These are phyloP conservation scores for Nicotiana obtusifolia DNA, from an alignment of 257 asterid genomes.

Conservation along the genomic window DNA sequence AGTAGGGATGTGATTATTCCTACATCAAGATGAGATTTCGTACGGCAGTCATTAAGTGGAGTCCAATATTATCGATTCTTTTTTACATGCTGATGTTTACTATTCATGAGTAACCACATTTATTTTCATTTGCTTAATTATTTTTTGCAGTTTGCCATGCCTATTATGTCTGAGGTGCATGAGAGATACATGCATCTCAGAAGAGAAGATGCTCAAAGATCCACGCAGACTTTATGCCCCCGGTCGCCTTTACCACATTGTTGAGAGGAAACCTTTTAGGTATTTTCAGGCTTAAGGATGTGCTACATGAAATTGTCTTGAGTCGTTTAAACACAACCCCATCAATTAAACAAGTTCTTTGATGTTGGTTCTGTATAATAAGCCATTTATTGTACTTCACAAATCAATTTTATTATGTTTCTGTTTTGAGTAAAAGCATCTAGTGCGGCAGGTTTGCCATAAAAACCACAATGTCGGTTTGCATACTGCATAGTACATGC, in stretches of 20 bases:
- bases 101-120: background rate
- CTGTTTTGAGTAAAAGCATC: background rate
- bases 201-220: slow-evolving; percentile 78
- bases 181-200: slow-evolving; percentile 78
- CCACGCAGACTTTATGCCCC: slow-evolving; percentile 81
- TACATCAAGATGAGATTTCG: background rate
- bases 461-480: background rate
- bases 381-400: background rate
- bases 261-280: slow-evolving; percentile 83
- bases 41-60: background rate
- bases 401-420: background rate
- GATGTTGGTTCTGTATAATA: background rate
- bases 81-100: background rate
- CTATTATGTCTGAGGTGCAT: slow-evolving; percentile 69
- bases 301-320: background rate
- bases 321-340: background rate
- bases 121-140: background rate
- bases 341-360: slow-evolving; percentile 5
- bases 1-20: background rate
- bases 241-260: slow-evolving; percentile 88
- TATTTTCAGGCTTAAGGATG: slow-evolving; percentile 13
- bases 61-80: slow-evolving; percentile 5
- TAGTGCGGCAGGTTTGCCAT: background rate
- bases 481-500: background rate
- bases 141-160: slow-evolving; percentile 68